Evolutionary conservation across 176 grass and related monocot genomes (phyloP).

Genomic region (Thinopyrum elongatum): DNA sequence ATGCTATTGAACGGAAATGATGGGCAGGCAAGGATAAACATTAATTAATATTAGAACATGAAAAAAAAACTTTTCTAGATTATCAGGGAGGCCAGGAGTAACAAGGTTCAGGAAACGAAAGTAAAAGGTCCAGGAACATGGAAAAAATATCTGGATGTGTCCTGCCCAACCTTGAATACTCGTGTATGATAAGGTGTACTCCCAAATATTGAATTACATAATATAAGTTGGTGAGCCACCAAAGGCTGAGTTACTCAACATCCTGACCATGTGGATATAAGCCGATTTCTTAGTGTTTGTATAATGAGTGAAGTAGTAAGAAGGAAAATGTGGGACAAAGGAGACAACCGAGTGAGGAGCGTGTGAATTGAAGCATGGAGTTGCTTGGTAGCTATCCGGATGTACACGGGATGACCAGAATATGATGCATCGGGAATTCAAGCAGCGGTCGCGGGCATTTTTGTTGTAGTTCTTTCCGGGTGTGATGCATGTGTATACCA

Average conservation of each 20-base stretch:
- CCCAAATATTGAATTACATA: not conserved
- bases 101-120: too few relatives aligned
- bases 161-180: not conserved
- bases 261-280: not conserved
- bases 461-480: too few relatives aligned
- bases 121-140: too few relatives aligned
- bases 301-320: not conserved
- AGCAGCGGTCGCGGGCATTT: not conserved
- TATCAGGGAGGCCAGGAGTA: too few relatives aligned
- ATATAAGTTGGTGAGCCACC: not conserved
- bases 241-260: not conserved
- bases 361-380: not conserved
- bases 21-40: too few relatives aligned
- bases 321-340: not conserved
- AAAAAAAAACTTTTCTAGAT: too few relatives aligned
- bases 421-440: not conserved
- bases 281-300: not conserved
- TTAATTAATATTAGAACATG: too few relatives aligned
- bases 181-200: not conserved
- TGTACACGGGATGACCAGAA: not conserved
- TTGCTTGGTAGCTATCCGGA: not conserved
- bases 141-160: too few relatives aligned
- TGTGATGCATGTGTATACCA: too few relatives aligned
- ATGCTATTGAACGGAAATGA: too few relatives aligned
- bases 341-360: not conserved